Percentiles rank a stretch among this genome's conserved stretches.
These are phyloP conservation scores for Xylaria venustula DNA, from an alignment of 495 filamentous ascomycete species.

Conservation along the genomic window DNA sequence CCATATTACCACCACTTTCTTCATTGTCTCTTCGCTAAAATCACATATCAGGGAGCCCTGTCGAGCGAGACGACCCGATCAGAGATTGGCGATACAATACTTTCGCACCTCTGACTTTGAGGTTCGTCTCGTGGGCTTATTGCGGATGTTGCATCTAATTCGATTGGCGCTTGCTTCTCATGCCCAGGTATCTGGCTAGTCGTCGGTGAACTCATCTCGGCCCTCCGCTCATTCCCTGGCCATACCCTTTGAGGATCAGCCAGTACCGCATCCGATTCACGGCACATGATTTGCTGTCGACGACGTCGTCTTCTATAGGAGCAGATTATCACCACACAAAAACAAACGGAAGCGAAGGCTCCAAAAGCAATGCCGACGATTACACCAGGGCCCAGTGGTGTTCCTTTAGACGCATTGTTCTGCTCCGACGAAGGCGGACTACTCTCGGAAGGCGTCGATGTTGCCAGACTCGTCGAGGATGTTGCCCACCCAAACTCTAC, in stretches of 20 bases:
- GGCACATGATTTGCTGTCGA: not conserved
- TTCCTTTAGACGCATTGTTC: not conserved
- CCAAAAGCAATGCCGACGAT: not conserved
- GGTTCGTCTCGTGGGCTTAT: not conserved
- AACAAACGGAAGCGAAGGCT: not conserved
- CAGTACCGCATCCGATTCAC: not conserved
- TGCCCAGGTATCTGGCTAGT: too few relatives aligned
- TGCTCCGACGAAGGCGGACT: not conserved
- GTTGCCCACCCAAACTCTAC: not conserved
- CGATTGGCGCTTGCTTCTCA: not conserved
- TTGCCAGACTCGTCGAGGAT: not conserved
- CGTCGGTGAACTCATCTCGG: too few relatives aligned
- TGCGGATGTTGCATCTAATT: not conserved
- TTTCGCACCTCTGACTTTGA: not conserved
- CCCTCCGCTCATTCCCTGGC: too few relatives aligned
- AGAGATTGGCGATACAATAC: not conserved
- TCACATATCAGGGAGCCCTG: not conserved
- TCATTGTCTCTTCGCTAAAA: not conserved
- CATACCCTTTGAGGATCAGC: too few relatives aligned
- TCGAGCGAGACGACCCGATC: not conserved
- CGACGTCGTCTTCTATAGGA: not conserved
- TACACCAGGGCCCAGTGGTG: not conserved
- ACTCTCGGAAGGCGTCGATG: not conserved
- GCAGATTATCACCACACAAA: not conserved
- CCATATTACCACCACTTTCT: not conserved